A percentile compares a stretch with the other conserved stretches of the same genome.
These are phyloP conservation scores for Avena atlantica DNA, from an alignment of 176 grass and related monocot genomes.

Conservation along the genomic window DNA sequence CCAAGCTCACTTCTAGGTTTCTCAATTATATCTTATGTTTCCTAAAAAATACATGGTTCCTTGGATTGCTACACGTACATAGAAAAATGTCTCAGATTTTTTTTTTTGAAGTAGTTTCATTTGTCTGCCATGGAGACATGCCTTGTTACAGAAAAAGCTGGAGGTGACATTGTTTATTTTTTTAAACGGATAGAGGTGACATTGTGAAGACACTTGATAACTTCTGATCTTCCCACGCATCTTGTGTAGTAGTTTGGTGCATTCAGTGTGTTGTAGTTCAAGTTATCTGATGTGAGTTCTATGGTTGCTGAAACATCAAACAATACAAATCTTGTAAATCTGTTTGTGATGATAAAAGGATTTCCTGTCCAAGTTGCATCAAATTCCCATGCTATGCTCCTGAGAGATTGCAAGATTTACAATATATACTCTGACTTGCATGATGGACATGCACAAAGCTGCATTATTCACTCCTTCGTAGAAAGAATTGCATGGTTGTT, in stretches of 20 bases:
- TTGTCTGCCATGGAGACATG: neutral
- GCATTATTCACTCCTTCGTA: neutral
- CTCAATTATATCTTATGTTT: neutral
- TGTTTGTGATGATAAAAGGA: neutral
- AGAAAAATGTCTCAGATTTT: neutral
- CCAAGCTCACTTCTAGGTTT: neutral
- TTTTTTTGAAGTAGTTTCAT: neutral
- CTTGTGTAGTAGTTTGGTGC: neutral
- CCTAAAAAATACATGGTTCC: neutral
- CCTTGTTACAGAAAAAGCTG: constrained; percentile 17
- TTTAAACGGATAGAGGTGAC: neutral
- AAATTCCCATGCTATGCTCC: neutral
- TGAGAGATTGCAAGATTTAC: constrained; percentile 11
- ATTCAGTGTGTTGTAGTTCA: neutral
- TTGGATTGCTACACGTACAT: neutral
- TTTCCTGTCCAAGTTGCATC: neutral
- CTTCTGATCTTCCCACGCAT: neutral
- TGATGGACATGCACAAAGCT: neutral
- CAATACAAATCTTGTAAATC: neutral
- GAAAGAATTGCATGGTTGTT: neutral
- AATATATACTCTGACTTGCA: neutral
- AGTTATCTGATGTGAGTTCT: neutral
- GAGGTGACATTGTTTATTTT: neutral
- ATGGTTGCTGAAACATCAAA: constrained; percentile 3
- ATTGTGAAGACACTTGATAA: neutral